Base-by-base conservation (phyloP, 345 rosid species). In the Syzygium jambos region DNA sequence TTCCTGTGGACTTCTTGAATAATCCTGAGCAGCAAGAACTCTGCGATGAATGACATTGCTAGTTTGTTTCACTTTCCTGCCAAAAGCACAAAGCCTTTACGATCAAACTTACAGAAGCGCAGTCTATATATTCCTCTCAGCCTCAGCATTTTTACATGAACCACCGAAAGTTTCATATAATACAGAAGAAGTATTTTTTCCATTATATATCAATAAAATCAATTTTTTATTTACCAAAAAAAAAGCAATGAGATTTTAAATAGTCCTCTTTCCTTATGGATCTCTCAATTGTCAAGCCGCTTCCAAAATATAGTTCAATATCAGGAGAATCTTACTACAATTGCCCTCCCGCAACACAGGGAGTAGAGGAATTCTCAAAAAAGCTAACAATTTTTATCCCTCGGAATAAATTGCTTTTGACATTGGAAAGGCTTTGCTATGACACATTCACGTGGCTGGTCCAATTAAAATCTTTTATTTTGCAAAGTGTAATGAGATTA, bases 1-100 rank as follows among this genome's bases (percentile, higher is more conserved):
- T 2, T 3, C 38, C 38, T 2, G 43, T 41, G 6, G 43, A 41
- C 43, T 41, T 41, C 43, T 41, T 41, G 43, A 4, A 43, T 4
- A 7, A 43, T 43, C 7, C 7, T 43, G 5, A 43, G 7, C 19
- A 1, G 25, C 9, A 52, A 84, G 86, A 54, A 84, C 19, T 84
- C 19, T 54, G 0, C 46, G 12, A 23, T 51, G 86, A 85, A 85
- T 85, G 86, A 30, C 57, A 34, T 85, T 41, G 46, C 61, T 57
- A 1, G 57, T 54, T 85, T 30, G 86, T 52, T 89, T 89, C 87
- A 87, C 54, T 61, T 51, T 89, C 59, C 83, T 22, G 88, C 30
- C 51, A 73, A 52, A 80, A 80, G 80, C 77, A n/a, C 73, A 77
- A 59, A 4, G 61, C 43, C 86, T 85, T 0, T 3, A 85, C 17